phyloP scores from a whole-genome alignment of 345 rosid species.

The Gossypium anomalum region DNA sequence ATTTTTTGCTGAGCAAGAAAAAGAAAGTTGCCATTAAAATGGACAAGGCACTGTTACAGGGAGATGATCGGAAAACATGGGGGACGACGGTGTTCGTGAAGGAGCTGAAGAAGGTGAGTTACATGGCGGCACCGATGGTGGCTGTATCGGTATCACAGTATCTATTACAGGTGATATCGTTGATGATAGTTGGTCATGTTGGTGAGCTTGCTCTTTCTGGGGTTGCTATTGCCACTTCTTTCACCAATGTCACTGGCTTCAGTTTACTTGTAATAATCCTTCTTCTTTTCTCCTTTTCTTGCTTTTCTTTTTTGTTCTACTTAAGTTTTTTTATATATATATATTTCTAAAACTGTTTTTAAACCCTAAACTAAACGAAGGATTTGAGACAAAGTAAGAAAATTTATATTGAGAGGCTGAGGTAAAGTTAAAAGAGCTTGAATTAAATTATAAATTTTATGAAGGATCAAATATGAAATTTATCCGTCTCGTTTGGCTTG shows the following conservation, averaged over 20 bases:
- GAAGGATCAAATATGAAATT: no score
- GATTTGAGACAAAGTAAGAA: no score
- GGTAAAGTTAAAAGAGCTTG: no score
- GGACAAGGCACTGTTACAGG: constrained; percentile 2
- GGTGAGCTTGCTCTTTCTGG: constrained; percentile 13
- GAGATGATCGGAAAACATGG: neutral
- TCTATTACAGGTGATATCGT: constrained; percentile 11
- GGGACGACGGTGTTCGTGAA: neutral
- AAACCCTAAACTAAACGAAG: no score
- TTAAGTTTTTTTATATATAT: no score
- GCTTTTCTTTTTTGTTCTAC: neutral
- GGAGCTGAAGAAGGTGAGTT: constrained; percentile 13
- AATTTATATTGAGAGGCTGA: no score
- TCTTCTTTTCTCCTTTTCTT: neutral
- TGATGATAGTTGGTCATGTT: constrained; percentile 13
- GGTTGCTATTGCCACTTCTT: constrained; percentile 15
- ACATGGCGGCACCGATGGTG: constrained; percentile 14
- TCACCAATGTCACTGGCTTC: constrained; percentile 17
- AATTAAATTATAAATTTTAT: no score
- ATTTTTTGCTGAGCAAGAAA: no score
- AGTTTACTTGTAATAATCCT: constrained; percentile 7
- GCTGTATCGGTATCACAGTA: neutral
- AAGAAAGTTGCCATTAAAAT: neutral
- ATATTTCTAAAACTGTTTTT: no score
- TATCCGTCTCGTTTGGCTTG: no score